These are phyloP conservation scores for Cryptococcus deneoformans DNA, from an alignment of 1,284 basidiomycete species.

Conservation along the genomic window DNA sequence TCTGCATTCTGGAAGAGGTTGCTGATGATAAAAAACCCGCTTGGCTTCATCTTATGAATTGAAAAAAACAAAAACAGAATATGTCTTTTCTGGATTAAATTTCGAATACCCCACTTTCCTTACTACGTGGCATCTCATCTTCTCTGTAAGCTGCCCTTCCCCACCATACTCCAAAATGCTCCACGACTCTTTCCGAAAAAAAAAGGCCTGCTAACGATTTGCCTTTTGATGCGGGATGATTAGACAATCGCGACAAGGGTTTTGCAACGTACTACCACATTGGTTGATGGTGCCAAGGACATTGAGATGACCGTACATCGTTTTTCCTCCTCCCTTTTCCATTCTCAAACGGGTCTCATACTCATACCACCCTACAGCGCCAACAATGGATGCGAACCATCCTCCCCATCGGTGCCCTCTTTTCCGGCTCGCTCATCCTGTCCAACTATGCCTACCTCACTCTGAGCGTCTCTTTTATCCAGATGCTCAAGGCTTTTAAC, in stretches of 20 bases:
- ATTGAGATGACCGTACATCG: conserved; percentile 68
- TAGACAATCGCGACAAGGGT: conserved; percentile 86
- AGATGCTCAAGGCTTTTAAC: conserved; percentile 79
- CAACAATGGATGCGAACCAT: conserved; percentile 83
- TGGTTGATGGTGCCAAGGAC: conserved; percentile 87
- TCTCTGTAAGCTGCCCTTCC: conserved; percentile 61
- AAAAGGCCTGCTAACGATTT: no score
- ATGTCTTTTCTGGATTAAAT: conserved; percentile 75
- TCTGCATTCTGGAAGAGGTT: no score
- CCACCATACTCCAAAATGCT: no score
- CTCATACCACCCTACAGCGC: conserved; percentile 44
- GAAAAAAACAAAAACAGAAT: conserved; percentile 50
- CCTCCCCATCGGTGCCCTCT: conserved; percentile 87
- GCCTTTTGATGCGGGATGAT: no score
- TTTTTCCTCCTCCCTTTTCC: not conserved
- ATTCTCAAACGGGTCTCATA: not conserved
- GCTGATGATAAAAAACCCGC: no score
- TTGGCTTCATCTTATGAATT: no score
- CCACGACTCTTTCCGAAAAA: no score
- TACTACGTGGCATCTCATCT: conserved; percentile 80
- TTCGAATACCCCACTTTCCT: conserved; percentile 85
- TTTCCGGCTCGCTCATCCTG: conserved; percentile 85
- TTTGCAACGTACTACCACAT: conserved; percentile 78
- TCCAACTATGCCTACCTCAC: conserved; percentile 94
- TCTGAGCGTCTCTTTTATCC: conserved; percentile 88